These are phyloP conservation scores for Phytophthora macrochlamydospora DNA, from an alignment of 352 stramenopile genomes.

Conservation along the genomic window DNA sequence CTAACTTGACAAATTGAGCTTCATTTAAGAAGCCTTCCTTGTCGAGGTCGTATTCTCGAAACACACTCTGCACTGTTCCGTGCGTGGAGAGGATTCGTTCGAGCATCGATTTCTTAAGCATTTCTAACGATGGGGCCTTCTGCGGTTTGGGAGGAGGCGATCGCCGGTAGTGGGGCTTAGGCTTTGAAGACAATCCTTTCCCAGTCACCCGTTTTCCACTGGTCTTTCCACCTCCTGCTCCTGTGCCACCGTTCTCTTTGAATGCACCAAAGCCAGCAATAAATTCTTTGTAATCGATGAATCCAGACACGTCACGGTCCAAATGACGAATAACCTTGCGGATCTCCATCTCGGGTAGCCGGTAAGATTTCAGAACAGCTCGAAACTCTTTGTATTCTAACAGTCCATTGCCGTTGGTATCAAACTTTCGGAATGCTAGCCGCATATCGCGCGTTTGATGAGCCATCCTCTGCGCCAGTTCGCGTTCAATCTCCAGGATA, in stretches of 20 bases:
- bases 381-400: slow-evolving; percentile 80
- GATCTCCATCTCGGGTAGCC: slow-evolving; percentile 67
- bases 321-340: slow-evolving; percentile 76
- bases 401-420: slow-evolving; percentile 65
- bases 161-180: slow-evolving; percentile 16
- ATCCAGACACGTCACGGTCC: slow-evolving; percentile 66
- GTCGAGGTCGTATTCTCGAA: slow-evolving; percentile 55
- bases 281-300: slow-evolving; percentile 80
- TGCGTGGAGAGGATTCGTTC: slow-evolving; percentile 43
- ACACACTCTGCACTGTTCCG: slow-evolving; percentile 57
- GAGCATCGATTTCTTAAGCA: slow-evolving; percentile 53
- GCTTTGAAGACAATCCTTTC: slow-evolving; percentile 5
- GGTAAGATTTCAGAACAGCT: slow-evolving; percentile 61
- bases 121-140: slow-evolving; percentile 34
- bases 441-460: slow-evolving; percentile 61
- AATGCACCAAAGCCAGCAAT: slow-evolving; percentile 46
- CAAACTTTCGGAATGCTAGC: slow-evolving; percentile 67
- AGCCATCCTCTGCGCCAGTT: slow-evolving; percentile 59
- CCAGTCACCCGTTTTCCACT: slow-evolving; percentile 11
- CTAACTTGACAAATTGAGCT: slow-evolving; percentile 53
- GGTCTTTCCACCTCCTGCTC: slow-evolving; percentile 18
- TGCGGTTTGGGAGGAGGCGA: slow-evolving; percentile 20
- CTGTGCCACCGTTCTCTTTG: slow-evolving; percentile 28
- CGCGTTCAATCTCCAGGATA: slow-evolving; percentile 68
- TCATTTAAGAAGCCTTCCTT: slow-evolving; percentile 41